These are phyloP conservation scores for Glebionis coronaria DNA, from an alignment of 129 eudicot genomes.

Conservation along the genomic window DNA sequence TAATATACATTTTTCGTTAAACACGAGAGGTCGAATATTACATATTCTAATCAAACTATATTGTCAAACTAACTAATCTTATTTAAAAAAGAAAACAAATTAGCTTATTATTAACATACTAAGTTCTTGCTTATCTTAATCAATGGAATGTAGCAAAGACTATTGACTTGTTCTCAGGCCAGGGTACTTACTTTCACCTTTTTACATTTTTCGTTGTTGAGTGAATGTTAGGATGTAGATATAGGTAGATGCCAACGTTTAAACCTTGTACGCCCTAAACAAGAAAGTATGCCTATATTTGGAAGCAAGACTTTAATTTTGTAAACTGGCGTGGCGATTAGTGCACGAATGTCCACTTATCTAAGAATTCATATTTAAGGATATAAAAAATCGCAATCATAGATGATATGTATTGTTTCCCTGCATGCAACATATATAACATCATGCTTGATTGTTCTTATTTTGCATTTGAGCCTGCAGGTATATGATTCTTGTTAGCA, in stretches of 20 bases:
- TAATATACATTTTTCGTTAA: conserved; percentile 2
- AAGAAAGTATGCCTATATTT: conserved; percentile 18
- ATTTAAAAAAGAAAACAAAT: not conserved
- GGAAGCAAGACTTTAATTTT: conserved; percentile 17
- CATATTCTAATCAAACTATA: conserved; percentile 10
- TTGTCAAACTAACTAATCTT: not conserved
- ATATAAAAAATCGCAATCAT: conserved; percentile 2
- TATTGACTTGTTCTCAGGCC: conserved; percentile 14
- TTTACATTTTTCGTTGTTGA: not conserved
- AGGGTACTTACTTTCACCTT: not conserved
- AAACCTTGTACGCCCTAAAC: conserved; percentile 21
- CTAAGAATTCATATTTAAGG: not conserved
- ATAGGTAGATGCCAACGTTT: conserved; percentile 14
- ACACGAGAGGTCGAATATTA: conserved; percentile 16
- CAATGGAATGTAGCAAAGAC: conserved; percentile 7
- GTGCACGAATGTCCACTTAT: conserved; percentile 7
- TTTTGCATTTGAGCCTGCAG: conserved; percentile 7
- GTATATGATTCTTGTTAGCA: conserved; percentile 4
- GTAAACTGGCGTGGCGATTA: not conserved
- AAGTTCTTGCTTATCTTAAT: conserved; percentile 19
- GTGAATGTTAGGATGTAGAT: not conserved
- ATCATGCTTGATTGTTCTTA: not conserved
- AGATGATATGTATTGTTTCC: conserved; percentile 15
- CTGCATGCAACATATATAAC: conserved; percentile 8
- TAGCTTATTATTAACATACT: not conserved